phyloP scores from a whole-genome alignment of 1,284 basidiomycete genomes.

The Papiliotrema laurentii region DNA sequence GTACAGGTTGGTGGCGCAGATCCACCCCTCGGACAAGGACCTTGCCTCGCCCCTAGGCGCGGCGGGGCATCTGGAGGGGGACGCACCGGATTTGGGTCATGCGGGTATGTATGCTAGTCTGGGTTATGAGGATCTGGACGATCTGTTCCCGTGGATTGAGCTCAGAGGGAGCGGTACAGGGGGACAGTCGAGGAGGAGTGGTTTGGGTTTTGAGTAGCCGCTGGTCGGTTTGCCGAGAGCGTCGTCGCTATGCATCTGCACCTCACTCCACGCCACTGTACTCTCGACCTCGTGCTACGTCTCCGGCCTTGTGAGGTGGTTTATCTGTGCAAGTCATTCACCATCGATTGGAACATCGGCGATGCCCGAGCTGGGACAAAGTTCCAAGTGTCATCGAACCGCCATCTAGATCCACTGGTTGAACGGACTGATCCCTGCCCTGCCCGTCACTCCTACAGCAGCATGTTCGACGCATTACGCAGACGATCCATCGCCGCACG shows the following conservation, averaged over 20 bases:
- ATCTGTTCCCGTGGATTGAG: slow-evolving; percentile 37
- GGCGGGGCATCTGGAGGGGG: slow-evolving; percentile 24
- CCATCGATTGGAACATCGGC: no score
- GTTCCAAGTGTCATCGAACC: not conserved
- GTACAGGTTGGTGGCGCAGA: slow-evolving; percentile 37
- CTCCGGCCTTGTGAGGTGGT: no score
- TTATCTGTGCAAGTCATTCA: no score
- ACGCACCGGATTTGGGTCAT: slow-evolving; percentile 32
- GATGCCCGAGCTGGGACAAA: no score
- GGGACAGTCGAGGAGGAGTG: slow-evolving; percentile 23
- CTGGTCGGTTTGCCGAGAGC: not conserved
- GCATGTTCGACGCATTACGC: not conserved
- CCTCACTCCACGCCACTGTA: no score
- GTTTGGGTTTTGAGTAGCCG: slow-evolving; percentile 29
- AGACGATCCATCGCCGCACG: not conserved
- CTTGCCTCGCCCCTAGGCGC: slow-evolving; percentile 22
- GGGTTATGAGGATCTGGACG: slow-evolving; percentile 42
- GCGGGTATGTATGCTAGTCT: slow-evolving; percentile 43
- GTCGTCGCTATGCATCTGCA: no score
- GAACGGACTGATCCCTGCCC: not conserved
- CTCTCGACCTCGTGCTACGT: no score
- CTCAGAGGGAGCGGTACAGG: slow-evolving; percentile 25
- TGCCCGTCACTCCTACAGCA: not conserved
- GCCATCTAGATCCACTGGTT: not conserved
- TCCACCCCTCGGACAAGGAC: slow-evolving; percentile 25